phyloP scores from a whole-genome alignment of 228 moss, liverwort and hornwort species.

The Sphagnum magellanicum region DNA sequence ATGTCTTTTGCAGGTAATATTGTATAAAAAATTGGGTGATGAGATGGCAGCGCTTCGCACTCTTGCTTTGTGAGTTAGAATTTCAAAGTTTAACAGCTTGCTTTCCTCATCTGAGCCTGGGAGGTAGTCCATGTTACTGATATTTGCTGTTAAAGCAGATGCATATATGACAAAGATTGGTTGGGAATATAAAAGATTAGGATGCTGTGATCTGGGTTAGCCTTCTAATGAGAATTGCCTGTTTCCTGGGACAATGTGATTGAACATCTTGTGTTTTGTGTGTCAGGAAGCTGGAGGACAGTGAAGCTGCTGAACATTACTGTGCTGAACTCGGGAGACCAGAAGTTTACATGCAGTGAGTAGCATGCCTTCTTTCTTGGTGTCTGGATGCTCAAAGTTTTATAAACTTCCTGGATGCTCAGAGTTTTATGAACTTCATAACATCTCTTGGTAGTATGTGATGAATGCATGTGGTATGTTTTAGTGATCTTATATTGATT shows the following conservation, averaged over 20 bases:
- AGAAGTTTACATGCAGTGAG: slow-evolving; percentile 83
- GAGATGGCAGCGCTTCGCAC: slow-evolving; percentile 91
- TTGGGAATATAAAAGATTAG: too few species aligned
- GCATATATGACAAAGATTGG: too few species aligned
- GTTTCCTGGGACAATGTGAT: too few species aligned
- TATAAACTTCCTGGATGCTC: neutral
- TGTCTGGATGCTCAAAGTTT: neutral
- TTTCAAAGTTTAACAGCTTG: neutral
- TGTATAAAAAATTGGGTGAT: slow-evolving; percentile 86
- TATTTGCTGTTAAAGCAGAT: too few species aligned
- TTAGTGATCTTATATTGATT: neutral
- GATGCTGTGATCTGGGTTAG: too few species aligned
- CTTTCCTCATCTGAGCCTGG: neutral
- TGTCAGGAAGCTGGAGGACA: slow-evolving; percentile 92
- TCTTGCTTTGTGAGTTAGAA: slow-evolving; percentile 73
- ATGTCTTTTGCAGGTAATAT: slow-evolving; percentile 60
- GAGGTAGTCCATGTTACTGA: neutral
- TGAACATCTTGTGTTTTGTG: neutral
- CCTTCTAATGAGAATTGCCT: too few species aligned
- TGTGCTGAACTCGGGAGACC: slow-evolving; percentile 91
- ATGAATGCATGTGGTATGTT: neutral
- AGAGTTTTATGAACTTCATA: too few species aligned
- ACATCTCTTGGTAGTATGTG: neutral
- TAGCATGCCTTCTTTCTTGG: slow-evolving; percentile 5
- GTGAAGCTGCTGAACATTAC: slow-evolving; percentile 81